phyloP scores from a whole-genome alignment of 2,329 filamentous ascomycete species.

The Pseudogymnoascus verrucosus region DNA sequence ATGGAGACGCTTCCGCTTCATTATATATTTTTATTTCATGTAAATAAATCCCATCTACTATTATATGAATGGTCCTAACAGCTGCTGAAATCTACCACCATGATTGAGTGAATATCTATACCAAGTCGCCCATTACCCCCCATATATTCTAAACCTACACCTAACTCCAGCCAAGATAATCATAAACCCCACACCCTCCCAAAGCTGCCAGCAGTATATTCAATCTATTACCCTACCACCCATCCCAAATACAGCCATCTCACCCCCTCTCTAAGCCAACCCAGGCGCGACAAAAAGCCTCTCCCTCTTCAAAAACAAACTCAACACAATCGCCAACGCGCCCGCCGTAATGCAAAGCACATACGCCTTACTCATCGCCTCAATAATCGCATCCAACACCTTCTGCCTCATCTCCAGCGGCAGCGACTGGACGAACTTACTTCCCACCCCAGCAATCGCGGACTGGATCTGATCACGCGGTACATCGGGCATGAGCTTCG shows the following conservation, averaged over 20 bases:
- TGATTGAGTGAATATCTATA: background rate
- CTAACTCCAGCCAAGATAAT: background rate
- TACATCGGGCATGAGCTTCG: constrained; percentile 21
- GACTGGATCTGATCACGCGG: constrained; percentile 23
- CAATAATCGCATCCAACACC: constrained; percentile 28
- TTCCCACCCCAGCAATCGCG: constrained; percentile 24
- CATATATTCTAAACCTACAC: background rate
- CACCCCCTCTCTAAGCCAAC: background rate
- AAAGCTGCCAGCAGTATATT: background rate
- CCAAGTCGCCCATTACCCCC: background rate
- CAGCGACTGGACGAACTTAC: constrained; percentile 19
- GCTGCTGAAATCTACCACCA: background rate
- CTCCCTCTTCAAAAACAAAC: constrained; percentile 30
- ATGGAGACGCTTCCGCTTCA: background rate
- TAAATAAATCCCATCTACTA: background rate
- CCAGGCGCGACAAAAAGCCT: constrained; percentile 25
- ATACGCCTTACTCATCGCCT: constrained; percentile 28
- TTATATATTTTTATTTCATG: background rate
- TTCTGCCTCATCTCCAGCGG: constrained; percentile 10
- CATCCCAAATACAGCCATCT: background rate
- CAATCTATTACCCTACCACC: background rate
- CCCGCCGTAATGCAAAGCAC: constrained; percentile 29
- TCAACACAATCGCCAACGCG: constrained; percentile 25
- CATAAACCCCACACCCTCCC: background rate
- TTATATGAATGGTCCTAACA: background rate